Conservation (phyloP, 371 early-diverging fungal genomes). For the Mortierella sp. region DNA sequence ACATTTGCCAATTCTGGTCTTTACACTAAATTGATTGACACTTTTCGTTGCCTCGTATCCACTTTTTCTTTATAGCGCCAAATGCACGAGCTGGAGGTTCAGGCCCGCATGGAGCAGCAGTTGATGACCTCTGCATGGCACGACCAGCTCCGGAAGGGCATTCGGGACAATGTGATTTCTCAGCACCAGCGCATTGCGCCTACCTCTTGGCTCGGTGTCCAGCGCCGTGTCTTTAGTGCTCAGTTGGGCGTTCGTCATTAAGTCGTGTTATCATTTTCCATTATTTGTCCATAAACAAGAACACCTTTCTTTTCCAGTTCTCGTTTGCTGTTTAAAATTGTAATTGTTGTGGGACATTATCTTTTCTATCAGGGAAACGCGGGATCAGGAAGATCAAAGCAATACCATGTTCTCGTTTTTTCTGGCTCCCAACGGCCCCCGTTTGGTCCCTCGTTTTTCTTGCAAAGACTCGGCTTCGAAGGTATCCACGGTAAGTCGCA, state of each 20-base stretch:
- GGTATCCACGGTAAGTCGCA: no score
- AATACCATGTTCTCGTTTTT: no score
- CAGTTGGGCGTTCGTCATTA: constrained; percentile 46
- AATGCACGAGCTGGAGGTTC: constrained; percentile 69
- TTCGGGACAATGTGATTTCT: constrained; percentile 63
- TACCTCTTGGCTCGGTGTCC: constrained; percentile 82
- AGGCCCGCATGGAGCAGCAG: constrained; percentile 76
- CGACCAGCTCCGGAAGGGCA: constrained; percentile 73
- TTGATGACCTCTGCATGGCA: constrained; percentile 86
- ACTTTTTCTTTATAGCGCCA: constrained; percentile 63
- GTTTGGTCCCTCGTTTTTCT: no score
- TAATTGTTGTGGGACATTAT: no score
- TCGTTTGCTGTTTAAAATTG: no score
- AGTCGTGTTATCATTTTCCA: not conserved
- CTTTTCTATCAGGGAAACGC: no score
- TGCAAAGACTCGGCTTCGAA: no score
- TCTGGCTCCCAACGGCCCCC: no score
- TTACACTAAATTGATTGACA: constrained; percentile 8
- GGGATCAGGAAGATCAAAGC: no score
- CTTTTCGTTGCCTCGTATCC: not conserved
- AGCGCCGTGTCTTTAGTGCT: constrained; percentile 58
- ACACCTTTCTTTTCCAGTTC: not conserved
- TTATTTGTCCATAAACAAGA: constrained; percentile 5
- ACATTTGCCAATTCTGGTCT: constrained; percentile 27
- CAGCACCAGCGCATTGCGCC: constrained; percentile 65